Evolutionary conservation across 2,329 filamentous ascomycete species (phyloP).

Genomic region (Colletotrichum euphorbiae): DNA sequence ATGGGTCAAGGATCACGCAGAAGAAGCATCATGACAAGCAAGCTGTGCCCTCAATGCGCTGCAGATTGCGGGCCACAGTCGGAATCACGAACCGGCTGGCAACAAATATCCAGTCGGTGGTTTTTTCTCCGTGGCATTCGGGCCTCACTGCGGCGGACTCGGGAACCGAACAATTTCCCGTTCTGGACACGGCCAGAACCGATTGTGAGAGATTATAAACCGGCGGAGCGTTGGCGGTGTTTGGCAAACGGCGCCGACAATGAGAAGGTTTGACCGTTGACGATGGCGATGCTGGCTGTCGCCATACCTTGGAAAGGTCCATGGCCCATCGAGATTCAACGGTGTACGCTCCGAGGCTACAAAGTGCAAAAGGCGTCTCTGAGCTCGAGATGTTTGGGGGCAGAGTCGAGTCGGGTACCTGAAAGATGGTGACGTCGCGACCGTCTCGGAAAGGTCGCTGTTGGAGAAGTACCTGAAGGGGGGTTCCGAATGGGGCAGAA

Average conservation of each 20-base stretch:
- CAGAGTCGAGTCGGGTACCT: not conserved
- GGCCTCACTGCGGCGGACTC: not conserved
- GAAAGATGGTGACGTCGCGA: conserved; percentile 23
- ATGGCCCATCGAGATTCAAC: not conserved
- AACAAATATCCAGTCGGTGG: conserved; percentile 4
- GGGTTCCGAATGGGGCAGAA: conserved; percentile 17
- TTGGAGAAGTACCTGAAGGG: not conserved
- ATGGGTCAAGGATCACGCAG: conserved; percentile 28
- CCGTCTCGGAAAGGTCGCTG: not conserved
- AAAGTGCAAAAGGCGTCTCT: not conserved
- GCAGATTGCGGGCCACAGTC: conserved; percentile 12
- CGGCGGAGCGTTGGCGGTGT: not conserved
- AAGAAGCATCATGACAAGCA: conserved; percentile 30
- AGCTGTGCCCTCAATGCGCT: conserved; percentile 4
- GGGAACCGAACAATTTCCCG: conserved; percentile 3
- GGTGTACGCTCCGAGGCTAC: conserved; percentile 22
- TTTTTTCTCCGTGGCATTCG: not conserved
- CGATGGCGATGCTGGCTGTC: no score
- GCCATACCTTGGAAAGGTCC: not conserved
- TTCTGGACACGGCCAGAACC: conserved; percentile 21
- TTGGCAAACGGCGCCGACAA: not conserved
- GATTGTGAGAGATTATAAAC: conserved; percentile 21
- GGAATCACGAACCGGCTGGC: conserved; percentile 22
- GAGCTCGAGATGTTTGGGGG: not conserved
- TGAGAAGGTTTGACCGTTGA: not conserved